Evolutionary conservation across 208 protist species (phyloP).

Genomic region (Spongospora subterranea): DNA sequence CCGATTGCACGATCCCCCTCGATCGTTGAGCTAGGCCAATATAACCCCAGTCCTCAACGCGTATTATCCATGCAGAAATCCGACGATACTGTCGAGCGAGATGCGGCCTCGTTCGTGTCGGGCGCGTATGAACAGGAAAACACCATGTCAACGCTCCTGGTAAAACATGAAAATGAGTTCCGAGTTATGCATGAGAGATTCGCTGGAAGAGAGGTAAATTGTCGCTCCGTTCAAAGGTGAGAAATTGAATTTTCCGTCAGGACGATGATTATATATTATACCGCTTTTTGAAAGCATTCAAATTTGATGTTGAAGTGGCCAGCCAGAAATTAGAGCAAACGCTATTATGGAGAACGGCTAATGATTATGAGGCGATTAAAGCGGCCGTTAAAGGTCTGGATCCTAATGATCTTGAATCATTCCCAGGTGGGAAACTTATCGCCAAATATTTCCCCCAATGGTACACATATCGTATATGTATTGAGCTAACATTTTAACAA

Average conservation of each 20-base stretch:
- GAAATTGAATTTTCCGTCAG: neutral
- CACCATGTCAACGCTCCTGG: neutral
- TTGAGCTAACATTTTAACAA: neutral
- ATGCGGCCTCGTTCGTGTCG: neutral
- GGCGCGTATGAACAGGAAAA: neutral
- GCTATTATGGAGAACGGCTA: neutral
- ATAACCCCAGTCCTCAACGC: too few species aligned
- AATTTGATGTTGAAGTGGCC: slow-evolving; percentile 17
- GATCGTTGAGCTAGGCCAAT: too few species aligned
- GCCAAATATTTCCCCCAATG: slow-evolving; percentile 31
- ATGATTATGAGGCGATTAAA: neutral
- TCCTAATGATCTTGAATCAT: slow-evolving; percentile 23
- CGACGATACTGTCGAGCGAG: too few species aligned
- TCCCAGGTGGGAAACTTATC: slow-evolving; percentile 6
- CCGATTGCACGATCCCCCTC: too few species aligned
- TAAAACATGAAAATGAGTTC: neutral
- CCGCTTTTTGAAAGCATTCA: slow-evolving; percentile 30
- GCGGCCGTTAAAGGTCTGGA: neutral
- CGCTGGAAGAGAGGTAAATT: neutral
- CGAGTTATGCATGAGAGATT: slow-evolving; percentile 25
- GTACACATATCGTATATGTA: neutral
- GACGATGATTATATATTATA: slow-evolving; percentile 34
- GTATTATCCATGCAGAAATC: too few species aligned
- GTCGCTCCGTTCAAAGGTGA: neutral
- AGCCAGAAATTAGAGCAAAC: neutral